These are phyloP conservation scores for Trifolium fragiferum DNA, from an alignment of 306 rosid species.

Conservation along the genomic window DNA sequence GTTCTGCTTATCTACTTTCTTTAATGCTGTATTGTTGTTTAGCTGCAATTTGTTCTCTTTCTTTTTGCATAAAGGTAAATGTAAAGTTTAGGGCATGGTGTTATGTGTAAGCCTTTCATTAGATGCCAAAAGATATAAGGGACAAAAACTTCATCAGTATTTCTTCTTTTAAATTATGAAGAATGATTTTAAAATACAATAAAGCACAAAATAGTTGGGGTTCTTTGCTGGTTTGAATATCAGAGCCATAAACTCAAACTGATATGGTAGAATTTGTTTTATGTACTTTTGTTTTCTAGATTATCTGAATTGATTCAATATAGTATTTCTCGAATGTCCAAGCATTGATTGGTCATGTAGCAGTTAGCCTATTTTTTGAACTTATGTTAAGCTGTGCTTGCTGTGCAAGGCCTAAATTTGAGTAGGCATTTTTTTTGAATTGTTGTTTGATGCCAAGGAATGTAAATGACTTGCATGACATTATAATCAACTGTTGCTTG, in stretches of 20 bases:
- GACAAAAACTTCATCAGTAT: not conserved
- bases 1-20: conserved; percentile 18
- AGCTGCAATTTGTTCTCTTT: not conserved
- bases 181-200: not conserved
- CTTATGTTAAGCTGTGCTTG: conserved; percentile 11
- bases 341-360: not conserved
- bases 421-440: conserved; percentile 1
- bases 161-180: not conserved
- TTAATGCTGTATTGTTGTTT: not conserved
- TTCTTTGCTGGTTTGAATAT: conserved; percentile 30
- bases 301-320: conserved; percentile 23
- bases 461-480: conserved; percentile 7
- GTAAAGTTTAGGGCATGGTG: not conserved
- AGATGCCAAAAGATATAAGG: conserved; percentile 18
- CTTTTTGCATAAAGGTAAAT: conserved; percentile 21
- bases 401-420: conserved; percentile 11
- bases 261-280: not conserved
- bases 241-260: conserved; percentile 23
- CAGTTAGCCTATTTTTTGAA: conserved; percentile 8
- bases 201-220: not conserved
- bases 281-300: conserved; percentile 7
- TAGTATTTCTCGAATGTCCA: conserved; percentile 4
- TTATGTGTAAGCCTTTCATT: not conserved
- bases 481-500: not conserved
- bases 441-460: not conserved